Conservation (phyloP, 2,329 filamentous ascomycete genomes). For the Plectosphaerella sp. region DNA sequence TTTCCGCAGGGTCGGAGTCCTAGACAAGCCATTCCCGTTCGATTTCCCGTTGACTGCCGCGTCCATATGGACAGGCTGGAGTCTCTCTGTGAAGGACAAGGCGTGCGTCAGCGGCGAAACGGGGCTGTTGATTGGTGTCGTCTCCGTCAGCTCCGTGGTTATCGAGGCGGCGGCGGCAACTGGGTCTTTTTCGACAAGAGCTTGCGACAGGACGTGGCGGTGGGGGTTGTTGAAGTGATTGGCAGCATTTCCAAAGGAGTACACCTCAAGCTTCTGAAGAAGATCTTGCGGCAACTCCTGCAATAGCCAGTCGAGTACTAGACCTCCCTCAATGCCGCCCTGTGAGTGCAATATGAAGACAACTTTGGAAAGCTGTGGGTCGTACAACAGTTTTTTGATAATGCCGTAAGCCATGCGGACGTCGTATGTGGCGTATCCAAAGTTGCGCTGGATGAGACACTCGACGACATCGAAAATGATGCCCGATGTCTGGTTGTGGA, state of each 20-base stretch:
- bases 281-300: constrained; percentile 65
- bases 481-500: constrained; percentile 73
- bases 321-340: constrained; percentile 68
- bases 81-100: neutral
- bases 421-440: constrained; percentile 67
- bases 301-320: constrained; percentile 73
- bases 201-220: constrained; percentile 22
- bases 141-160: constrained; percentile 4
- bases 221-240: constrained; percentile 77
- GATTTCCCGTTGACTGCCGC: neutral
- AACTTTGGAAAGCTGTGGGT: constrained; percentile 60
- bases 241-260: constrained; percentile 74
- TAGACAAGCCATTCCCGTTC: neutral
- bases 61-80: neutral
- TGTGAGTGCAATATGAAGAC: constrained; percentile 74
- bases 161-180: constrained; percentile 8
- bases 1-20: constrained; percentile 8
- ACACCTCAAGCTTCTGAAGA: constrained; percentile 67
- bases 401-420: constrained; percentile 57
- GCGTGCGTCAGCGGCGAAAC: constrained; percentile 5
- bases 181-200: constrained; percentile 36
- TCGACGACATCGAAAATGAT: constrained; percentile 74
- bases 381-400: constrained; percentile 60
- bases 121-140: constrained; percentile 1
- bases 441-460: constrained; percentile 72